These are phyloP conservation scores for Hebeloma cylindrosporum DNA, from an alignment of 768 basidiomycete species.

Conservation along the genomic window DNA sequence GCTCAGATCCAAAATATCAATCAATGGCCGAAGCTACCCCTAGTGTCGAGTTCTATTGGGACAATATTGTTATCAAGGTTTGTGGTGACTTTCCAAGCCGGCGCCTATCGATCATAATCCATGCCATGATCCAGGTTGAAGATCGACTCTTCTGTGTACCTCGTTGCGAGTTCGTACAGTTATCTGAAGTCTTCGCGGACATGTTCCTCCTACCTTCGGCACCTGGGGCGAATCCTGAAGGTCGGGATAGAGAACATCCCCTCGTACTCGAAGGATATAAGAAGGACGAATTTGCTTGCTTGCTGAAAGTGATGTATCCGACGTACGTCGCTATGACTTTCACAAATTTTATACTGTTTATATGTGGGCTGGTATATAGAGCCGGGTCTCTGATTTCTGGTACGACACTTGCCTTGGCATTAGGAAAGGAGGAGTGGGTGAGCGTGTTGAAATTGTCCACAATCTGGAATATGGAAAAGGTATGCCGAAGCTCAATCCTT, in stretches of 20 bases:
- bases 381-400: constrained; percentile 7
- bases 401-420: constrained; percentile 1
- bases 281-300: constrained; percentile 8
- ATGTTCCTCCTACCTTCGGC: constrained; percentile 8
- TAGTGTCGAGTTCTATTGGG: constrained; percentile 5
- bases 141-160: constrained; percentile 5
- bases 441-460: constrained; percentile 14
- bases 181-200: constrained; percentile 13
- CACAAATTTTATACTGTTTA: neutral
- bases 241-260: constrained; percentile 8
- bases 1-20: too few species aligned
- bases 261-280: constrained; percentile 11
- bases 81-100: neutral
- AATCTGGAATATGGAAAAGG: constrained; percentile 10
- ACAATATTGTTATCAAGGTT: constrained; percentile 7
- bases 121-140: constrained; percentile 2
- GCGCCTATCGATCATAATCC: neutral
- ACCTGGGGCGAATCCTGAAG: neutral
- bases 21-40: constrained; percentile 5
- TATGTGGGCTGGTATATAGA: constrained; percentile 1
- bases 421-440: constrained; percentile 11
- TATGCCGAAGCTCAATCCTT: constrained; percentile 1
- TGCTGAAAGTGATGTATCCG: constrained; percentile 13
- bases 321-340: constrained; percentile 2
- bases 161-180: constrained; percentile 6